phyloP scores from a whole-genome alignment of 2,329 filamentous ascomycete genomes.

The Bisporella sp. region DNA sequence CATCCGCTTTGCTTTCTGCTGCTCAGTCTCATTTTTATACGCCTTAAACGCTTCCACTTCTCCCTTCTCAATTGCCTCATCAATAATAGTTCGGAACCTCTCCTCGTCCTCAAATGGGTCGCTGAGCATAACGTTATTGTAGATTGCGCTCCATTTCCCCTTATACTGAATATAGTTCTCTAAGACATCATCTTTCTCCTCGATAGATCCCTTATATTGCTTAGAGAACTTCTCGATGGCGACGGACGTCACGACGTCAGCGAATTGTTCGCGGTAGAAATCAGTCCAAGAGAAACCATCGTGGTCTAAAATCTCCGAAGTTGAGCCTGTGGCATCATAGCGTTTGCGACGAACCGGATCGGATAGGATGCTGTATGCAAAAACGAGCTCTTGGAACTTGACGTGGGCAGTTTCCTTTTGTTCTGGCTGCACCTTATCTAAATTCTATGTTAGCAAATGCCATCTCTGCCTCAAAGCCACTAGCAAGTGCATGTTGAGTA shows the following conservation, averaged over 20 bases:
- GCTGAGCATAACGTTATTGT: conserved; percentile 80
- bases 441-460: neutral
- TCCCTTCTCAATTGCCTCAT: conserved; percentile 66
- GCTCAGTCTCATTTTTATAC: conserved; percentile 70
- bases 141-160: conserved; percentile 72
- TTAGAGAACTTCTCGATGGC: conserved; percentile 69
- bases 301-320: conserved; percentile 72
- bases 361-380: conserved; percentile 89
- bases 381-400: conserved; percentile 84
- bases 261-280: conserved; percentile 82
- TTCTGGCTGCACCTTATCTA: conserved; percentile 69
- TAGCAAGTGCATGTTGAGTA: too few species aligned
- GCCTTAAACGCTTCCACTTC: conserved; percentile 59
- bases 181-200: conserved; percentile 75
- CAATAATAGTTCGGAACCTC: conserved; percentile 73
- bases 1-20: conserved; percentile 49
- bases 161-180: conserved; percentile 64
- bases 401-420: conserved; percentile 67
- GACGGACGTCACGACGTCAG: conserved; percentile 65
- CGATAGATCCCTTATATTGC: conserved; percentile 77
- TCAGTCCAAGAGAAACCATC: conserved; percentile 81
- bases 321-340: conserved; percentile 88
- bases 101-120: conserved; percentile 78
- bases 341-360: conserved; percentile 72
- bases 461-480: too few species aligned